These are phyloP conservation scores for Neonectria magnoliae DNA, from an alignment of 2,329 filamentous ascomycete genomes.

Conservation along the genomic window DNA sequence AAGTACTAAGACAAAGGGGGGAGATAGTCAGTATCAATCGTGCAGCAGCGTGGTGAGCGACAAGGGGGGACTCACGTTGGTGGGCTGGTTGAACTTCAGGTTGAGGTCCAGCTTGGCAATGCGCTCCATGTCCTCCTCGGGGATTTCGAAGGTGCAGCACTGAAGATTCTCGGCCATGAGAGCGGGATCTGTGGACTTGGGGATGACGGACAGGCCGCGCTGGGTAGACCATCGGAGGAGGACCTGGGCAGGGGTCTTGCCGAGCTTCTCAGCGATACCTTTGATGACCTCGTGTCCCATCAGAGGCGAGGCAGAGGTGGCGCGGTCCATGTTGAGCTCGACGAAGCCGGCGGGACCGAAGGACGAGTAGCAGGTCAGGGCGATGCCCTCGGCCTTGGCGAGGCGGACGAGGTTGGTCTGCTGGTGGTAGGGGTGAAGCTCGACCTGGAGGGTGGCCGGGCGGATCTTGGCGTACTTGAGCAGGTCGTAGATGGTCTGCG, in stretches of 20 bases:
- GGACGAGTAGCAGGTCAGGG: slow-evolving; percentile 84
- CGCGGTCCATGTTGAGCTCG: slow-evolving; percentile 74
- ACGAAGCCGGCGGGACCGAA: slow-evolving; percentile 84
- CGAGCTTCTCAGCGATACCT: slow-evolving; percentile 73
- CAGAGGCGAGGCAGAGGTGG: slow-evolving; percentile 70
- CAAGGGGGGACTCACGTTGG: slow-evolving; percentile 64
- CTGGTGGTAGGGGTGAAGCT: slow-evolving; percentile 89
- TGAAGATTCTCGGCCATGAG: slow-evolving; percentile 73
- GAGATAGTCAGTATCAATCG: slow-evolving; percentile 20
- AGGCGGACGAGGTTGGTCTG: slow-evolving; percentile 77
- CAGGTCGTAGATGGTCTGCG: slow-evolving; percentile 79
- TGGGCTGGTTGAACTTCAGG: slow-evolving; percentile 81
- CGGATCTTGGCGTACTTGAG: slow-evolving; percentile 79
- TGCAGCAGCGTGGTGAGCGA: not conserved
- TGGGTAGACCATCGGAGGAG: slow-evolving; percentile 90
- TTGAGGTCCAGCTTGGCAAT: slow-evolving; percentile 73
- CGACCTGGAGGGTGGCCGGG: slow-evolving; percentile 84
- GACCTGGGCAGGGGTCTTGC: slow-evolving; percentile 81
- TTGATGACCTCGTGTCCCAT: slow-evolving; percentile 76
- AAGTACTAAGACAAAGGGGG: slow-evolving; percentile 60
- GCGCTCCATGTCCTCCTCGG: slow-evolving; percentile 70
- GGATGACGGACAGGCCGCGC: slow-evolving; percentile 82
- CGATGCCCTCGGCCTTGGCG: slow-evolving; percentile 74
- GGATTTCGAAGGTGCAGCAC: slow-evolving; percentile 72
- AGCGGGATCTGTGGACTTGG: slow-evolving; percentile 71